phyloP scores from a whole-genome alignment of 2,329 filamentous ascomycete species.

The Periconia macrospinosa region DNA sequence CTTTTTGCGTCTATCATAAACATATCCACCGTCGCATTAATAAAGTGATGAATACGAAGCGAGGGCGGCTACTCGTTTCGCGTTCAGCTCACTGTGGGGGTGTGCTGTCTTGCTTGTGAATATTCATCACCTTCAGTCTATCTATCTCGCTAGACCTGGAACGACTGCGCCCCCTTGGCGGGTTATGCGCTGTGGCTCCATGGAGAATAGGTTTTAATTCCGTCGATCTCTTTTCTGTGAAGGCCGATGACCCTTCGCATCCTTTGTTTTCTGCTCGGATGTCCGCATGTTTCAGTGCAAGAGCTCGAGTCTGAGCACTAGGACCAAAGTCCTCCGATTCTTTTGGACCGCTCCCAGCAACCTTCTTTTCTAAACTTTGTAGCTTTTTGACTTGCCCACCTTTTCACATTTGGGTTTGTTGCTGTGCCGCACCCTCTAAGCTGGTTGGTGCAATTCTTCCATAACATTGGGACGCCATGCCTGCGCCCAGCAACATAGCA shows the following conservation, averaged over 20 bases:
- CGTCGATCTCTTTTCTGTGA: neutral
- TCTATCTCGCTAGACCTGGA: too few species aligned
- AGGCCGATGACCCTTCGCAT: neutral
- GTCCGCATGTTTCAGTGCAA: neutral
- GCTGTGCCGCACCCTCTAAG: neutral
- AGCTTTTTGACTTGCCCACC: neutral
- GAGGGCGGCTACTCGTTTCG: neutral
- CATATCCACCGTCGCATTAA: neutral
- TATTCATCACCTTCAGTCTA: neutral
- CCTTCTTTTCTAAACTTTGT: neutral
- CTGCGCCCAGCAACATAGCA: slow-evolving; percentile 29
- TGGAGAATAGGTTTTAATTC: neutral
- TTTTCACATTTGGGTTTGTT: neutral
- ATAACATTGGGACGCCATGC: neutral
- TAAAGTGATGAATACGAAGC: neutral
- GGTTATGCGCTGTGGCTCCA: neutral
- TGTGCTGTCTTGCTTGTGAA: neutral
- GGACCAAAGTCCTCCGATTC: neutral
- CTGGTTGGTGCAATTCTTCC: too few species aligned
- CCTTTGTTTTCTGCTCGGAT: neutral
- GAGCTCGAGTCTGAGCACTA: neutral
- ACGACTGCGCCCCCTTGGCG: neutral
- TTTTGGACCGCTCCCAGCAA: neutral
- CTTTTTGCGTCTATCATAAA: neutral
- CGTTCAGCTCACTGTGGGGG: neutral